phyloP scores from a whole-genome alignment of 768 basidiomycete genomes.

The Tulasnella sp. region DNA sequence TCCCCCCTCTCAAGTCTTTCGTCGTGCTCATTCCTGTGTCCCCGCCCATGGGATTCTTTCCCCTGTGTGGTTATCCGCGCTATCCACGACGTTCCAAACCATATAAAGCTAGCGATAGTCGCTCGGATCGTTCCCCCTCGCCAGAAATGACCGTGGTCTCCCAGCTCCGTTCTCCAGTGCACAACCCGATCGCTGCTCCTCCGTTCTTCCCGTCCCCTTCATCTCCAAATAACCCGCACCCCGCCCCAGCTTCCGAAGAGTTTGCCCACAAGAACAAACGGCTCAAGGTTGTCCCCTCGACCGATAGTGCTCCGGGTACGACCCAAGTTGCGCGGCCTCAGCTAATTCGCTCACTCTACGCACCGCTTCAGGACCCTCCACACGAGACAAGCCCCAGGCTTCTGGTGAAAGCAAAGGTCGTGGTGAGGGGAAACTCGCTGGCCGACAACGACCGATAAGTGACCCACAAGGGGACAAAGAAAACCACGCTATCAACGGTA shows the following conservation, averaged over 20 bases:
- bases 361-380: not conserved
- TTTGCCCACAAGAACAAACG: slow-evolving; percentile 32
- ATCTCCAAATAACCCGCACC: slow-evolving; percentile 56
- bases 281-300: not conserved
- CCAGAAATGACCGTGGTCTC: not conserved
- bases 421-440: slow-evolving; percentile 7
- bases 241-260: slow-evolving; percentile 53
- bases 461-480: slow-evolving; percentile 8
- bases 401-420: not conserved
- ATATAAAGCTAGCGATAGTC: not conserved
- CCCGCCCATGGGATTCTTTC: no score
- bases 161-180: not conserved
- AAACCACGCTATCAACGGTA: not conserved
- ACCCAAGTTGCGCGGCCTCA: not conserved
- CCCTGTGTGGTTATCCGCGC: slow-evolving; percentile 1
- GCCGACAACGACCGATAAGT: not conserved
- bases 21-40: no score
- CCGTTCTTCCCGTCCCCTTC: slow-evolving; percentile 31
- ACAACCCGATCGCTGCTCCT: not conserved
- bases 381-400: not conserved
- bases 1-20: no score
- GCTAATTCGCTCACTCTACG: not conserved
- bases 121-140: not conserved
- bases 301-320: not conserved
- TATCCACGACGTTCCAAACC: not conserved